phyloP scores from a whole-genome alignment of 2,329 filamentous ascomycete species.

The Aspergillus aculeatinus region DNA sequence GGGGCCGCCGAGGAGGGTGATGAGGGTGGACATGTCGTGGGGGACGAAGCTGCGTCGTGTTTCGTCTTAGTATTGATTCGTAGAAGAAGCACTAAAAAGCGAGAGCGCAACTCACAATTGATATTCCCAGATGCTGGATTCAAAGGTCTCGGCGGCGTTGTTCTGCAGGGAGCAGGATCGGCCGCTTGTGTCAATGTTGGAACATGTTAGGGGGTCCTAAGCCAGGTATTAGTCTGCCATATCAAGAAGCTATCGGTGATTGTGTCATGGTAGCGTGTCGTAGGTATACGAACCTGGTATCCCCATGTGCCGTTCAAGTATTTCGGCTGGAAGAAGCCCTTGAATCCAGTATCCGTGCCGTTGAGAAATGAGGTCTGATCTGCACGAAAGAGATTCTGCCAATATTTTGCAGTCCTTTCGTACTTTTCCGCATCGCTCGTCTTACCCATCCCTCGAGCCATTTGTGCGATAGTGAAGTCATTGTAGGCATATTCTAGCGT shows the following conservation, averaged over 20 bases:
- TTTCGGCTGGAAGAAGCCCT: conserved; percentile 70
- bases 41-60: conserved; percentile 54
- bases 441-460: conserved; percentile 59
- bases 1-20: conserved; percentile 60
- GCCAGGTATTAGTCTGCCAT: neutral
- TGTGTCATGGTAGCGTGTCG: neutral
- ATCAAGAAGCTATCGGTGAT: neutral
- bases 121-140: conserved; percentile 39
- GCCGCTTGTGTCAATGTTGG: conserved; percentile 54
- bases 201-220: conserved; percentile 58
- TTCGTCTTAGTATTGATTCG: conserved; percentile 24
- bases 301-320: conserved; percentile 69
- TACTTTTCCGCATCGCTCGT: conserved; percentile 60
- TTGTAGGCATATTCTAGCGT: conserved; percentile 77
- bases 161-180: conserved; percentile 35
- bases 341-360: conserved; percentile 63
- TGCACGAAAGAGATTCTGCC: conserved; percentile 66
- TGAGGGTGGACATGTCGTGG: conserved; percentile 53
- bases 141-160: conserved; percentile 33
- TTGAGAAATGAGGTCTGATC: conserved; percentile 60
- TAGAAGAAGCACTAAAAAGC: conserved; percentile 12
- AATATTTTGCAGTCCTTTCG: conserved; percentile 59
- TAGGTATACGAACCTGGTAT: conserved; percentile 49
- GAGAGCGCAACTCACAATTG: conserved; percentile 50
- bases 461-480: conserved; percentile 65